Conservation (phyloP, 148 eudicot species). For the Agrostemma githago region DNA sequence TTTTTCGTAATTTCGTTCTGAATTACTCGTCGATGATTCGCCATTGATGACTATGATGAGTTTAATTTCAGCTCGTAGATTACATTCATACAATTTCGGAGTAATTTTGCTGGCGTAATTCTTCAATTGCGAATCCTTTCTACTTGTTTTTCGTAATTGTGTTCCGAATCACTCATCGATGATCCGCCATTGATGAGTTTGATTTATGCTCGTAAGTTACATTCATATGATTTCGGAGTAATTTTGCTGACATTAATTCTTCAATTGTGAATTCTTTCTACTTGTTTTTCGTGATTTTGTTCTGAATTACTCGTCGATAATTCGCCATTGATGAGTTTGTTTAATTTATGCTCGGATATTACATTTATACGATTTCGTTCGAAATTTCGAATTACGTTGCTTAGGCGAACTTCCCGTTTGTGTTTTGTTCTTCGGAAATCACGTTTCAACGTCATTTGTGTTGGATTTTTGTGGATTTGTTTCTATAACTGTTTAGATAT, state of each 20-base stretch:
- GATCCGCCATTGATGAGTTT: too few species aligned
- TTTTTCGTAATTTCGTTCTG: too few species aligned
- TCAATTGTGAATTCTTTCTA: neutral
- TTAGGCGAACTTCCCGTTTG: neutral
- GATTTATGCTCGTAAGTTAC: conserved; percentile 39
- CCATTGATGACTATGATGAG: neutral
- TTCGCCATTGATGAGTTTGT: neutral
- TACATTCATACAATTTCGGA: neutral
- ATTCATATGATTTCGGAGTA: neutral
- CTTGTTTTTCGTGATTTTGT: neutral
- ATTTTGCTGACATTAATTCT: neutral
- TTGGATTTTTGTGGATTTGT: neutral
- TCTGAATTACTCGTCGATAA: neutral
- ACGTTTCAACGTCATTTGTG: neutral
- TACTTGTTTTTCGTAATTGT: conserved; percentile 35
- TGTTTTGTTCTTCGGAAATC: neutral
- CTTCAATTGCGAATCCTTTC: neutral
- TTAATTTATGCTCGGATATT: neutral
- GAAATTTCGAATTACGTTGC: neutral
- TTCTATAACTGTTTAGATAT: too few species aligned
- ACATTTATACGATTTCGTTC: neutral
- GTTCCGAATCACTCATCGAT: too few species aligned
- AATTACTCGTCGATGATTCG: too few species aligned
- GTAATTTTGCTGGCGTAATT: neutral
- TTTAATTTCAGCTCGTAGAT: neutral